These are phyloP conservation scores for Fusarium chaquense DNA, from an alignment of 2,329 filamentous ascomycete genomes.

Conservation along the genomic window DNA sequence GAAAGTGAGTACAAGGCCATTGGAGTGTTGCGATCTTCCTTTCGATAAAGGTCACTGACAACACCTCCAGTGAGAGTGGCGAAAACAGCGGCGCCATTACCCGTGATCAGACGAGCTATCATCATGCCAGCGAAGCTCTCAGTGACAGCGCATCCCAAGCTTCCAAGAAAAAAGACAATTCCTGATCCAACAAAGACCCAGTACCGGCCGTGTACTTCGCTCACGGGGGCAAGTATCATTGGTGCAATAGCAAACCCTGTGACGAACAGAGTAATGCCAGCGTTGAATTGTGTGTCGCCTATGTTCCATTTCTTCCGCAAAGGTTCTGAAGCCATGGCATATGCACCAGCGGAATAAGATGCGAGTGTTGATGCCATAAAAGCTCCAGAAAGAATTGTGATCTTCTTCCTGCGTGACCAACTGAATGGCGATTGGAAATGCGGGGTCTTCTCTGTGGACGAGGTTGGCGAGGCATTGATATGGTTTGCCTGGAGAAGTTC, in stretches of 20 bases:
- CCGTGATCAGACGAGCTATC: slow-evolving; percentile 70
- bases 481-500: neutral
- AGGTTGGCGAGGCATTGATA: neutral
- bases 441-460: neutral
- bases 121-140: slow-evolving; percentile 71
- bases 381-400: slow-evolving; percentile 32
- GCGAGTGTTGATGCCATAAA: slow-evolving; percentile 67
- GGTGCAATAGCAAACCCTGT: slow-evolving; percentile 73
- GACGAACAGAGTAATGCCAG: slow-evolving; percentile 74
- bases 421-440: slow-evolving; percentile 17
- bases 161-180: slow-evolving; percentile 51
- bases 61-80: slow-evolving; percentile 69
- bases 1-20: slow-evolving; percentile 75
- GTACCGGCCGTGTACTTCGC: slow-evolving; percentile 65
- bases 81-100: slow-evolving; percentile 68
- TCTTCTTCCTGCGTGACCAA: slow-evolving; percentile 39
- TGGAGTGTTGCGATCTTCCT: slow-evolving; percentile 72
- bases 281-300: slow-evolving; percentile 65
- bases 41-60: slow-evolving; percentile 74
- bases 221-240: slow-evolving; percentile 76
- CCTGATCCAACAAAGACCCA: slow-evolving; percentile 50
- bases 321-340: slow-evolving; percentile 67
- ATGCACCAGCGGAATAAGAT: slow-evolving; percentile 73
- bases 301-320: slow-evolving; percentile 69
- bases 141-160: slow-evolving; percentile 70